Percentiles rank a stretch among this genome's conserved stretches.
Conservation (phyloP, 2,329 filamentous ascomycete species). For the Aspergillus flavus region DNA sequence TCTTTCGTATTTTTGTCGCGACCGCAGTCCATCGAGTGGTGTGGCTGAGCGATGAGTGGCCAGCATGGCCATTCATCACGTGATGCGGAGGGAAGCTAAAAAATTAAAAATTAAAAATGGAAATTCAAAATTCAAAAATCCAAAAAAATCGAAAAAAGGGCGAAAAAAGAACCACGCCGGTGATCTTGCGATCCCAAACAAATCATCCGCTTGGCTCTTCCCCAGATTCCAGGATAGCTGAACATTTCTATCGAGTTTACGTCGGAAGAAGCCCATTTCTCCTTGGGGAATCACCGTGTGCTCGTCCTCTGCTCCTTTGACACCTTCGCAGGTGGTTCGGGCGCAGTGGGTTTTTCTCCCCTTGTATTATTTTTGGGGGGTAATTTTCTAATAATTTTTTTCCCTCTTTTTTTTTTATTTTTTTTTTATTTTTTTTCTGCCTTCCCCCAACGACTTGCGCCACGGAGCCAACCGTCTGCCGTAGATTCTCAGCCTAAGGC, state of each 20-base stretch:
- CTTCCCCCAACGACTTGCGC: background rate
- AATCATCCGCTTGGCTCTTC: conserved; percentile 16
- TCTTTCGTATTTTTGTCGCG: background rate
- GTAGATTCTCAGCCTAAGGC: conserved; percentile 1
- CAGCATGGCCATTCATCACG: conserved; percentile 20
- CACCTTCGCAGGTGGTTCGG: background rate
- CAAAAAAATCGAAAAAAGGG: conserved; percentile 22
- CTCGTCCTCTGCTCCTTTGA: background rate
- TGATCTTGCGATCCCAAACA: conserved; percentile 17
- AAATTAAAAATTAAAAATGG: conserved; percentile 19
- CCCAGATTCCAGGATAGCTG: conserved; percentile 1
- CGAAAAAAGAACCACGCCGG: conserved; percentile 24
- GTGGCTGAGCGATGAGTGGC: conserved; percentile 17
- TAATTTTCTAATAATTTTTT: background rate
- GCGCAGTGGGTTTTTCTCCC: conserved; percentile 1
- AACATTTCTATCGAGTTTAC: background rate
- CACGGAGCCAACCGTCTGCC: background rate
- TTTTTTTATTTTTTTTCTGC: conserved; percentile 6
- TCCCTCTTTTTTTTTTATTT: conserved; percentile 3
- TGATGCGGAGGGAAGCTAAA: conserved; percentile 17
- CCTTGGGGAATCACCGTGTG: background rate
- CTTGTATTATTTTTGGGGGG: background rate
- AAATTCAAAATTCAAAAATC: conserved; percentile 19
- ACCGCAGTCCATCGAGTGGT: conserved; percentile 11
- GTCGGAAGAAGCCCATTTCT: background rate